Base-by-base conservation (phyloP, 1,139 yeast genomes). In the Zhuliangozyma parablackwelliae region DNA sequence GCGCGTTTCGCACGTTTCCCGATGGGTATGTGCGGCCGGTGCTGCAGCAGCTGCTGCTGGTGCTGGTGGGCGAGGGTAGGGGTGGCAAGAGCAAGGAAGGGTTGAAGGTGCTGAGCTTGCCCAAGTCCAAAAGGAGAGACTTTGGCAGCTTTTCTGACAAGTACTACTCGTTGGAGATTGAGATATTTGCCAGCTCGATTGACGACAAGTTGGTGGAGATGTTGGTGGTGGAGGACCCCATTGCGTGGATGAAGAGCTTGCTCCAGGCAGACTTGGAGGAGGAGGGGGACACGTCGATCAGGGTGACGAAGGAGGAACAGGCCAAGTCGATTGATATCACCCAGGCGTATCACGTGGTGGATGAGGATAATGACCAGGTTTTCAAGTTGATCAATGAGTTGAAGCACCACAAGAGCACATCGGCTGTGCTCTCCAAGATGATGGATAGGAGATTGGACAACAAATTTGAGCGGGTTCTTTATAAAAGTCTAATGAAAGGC, bases 1-100 rank as follows among this genome's bases (percentile, higher is more conserved):
- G 97, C 0, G 97, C 97, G 0, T 92, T 90, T 53, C 64, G 97
- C 54, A 88, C 97, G 0, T 80, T 70, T 47, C 82, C 88, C 0
- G 75, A 71, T 29, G 68, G 64, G 21, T 51, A 58, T 40, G 47
- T 38, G 30, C 35, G 34, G 26, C 36, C 30, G n/a, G 30, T 32
- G 16, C 16, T 4, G 16, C 16, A 21, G 16, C 16, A 11, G 7
- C 11, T 25, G 26, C 20, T 10, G 12, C 23, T 10, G 28, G 31
- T 21, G 20, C 26, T 13, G 28, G 28, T 6, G 31, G 13, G 13
- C 26, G 26, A 10, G 30, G 21, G 21, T 12, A 10, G 23, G 23
- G 23, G 29, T 11, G 28, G 33, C 23, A 30, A 21, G 27, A 16
- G 13, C 34, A 7, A 13, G 33, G 32, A 31, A 8, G 26, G n/a